Conservation (phyloP, 805 yeast species). For the Lachancea sp. region DNA sequence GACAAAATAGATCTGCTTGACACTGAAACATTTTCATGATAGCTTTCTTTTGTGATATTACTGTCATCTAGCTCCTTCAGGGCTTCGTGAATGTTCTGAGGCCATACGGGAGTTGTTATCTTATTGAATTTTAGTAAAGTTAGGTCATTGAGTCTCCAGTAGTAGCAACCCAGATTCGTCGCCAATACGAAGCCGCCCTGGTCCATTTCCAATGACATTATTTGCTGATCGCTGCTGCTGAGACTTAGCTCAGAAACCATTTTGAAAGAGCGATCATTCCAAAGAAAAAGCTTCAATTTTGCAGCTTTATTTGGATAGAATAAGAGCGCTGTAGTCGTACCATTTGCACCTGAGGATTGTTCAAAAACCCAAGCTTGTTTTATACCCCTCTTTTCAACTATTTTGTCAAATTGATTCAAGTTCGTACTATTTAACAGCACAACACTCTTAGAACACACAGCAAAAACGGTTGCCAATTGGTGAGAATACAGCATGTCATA, state of each 20-base stretch:
- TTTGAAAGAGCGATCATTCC: constrained; percentile 27
- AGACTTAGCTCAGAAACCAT: constrained; percentile 22
- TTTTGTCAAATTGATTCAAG: constrained; percentile 29
- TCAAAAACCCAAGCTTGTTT: constrained; percentile 24
- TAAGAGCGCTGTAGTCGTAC: constrained; percentile 16
- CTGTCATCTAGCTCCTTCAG: constrained; percentile 14
- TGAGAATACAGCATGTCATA: constrained; percentile 21
- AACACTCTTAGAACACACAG: constrained; percentile 22
- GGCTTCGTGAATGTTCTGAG: constrained; percentile 14
- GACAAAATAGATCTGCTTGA: constrained; percentile 10
- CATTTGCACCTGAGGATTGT: constrained; percentile 9
- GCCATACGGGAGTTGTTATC: constrained; percentile 18
- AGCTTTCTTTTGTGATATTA: not conserved
- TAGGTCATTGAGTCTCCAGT: constrained; percentile 19
- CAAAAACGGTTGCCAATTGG: constrained; percentile 26
- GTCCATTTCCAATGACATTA: constrained; percentile 17
- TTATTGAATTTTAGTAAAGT: constrained; percentile 19
- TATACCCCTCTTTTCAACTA: constrained; percentile 30
- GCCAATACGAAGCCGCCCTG: constrained; percentile 19
- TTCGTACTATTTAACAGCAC: constrained; percentile 27
- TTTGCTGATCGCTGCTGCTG: constrained; percentile 16
- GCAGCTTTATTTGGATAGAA: constrained; percentile 16
- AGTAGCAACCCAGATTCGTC: constrained; percentile 20
- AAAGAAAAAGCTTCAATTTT: constrained; percentile 24
- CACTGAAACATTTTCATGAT: not conserved